Conservation (phyloP, 1,284 basidiomycete genomes). For the Neolentinus lepideus region DNA sequence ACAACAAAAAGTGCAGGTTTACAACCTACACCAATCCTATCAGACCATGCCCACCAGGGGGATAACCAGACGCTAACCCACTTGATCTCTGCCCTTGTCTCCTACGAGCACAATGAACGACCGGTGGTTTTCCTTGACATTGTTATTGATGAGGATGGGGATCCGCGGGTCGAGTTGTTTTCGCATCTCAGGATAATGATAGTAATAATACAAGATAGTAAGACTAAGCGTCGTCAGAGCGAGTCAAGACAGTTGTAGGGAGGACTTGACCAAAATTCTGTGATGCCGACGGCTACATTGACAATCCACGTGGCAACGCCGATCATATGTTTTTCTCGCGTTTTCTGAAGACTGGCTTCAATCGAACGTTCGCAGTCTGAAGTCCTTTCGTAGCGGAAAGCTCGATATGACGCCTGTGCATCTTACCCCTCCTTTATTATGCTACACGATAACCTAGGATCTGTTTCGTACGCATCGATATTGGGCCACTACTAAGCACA, state of each 20-base stretch:
- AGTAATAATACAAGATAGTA: too few species aligned
- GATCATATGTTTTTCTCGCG: neutral
- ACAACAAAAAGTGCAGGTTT: conserved; percentile 92
- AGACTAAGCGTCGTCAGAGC: too few species aligned
- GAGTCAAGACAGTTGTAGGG: neutral
- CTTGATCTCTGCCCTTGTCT: conserved; percentile 92
- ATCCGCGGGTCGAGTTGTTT: conserved; percentile 91
- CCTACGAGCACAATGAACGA: conserved; percentile 98
- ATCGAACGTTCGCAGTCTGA: too few species aligned
- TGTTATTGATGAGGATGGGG: conserved; percentile 88
- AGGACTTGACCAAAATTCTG: neutral
- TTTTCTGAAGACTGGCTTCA: neutral
- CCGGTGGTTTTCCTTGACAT: conserved; percentile 88
- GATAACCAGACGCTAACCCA: conserved; percentile 20
- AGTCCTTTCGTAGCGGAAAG: too few species aligned
- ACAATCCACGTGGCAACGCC: neutral
- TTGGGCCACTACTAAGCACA: too few species aligned
- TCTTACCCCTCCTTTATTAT: too few species aligned
- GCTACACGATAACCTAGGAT: too few species aligned
- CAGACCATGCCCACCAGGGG: too few species aligned
- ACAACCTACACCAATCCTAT: conserved; percentile 66
- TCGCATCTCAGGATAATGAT: conserved; percentile 39
- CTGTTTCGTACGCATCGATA: too few species aligned
- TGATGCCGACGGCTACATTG: neutral
- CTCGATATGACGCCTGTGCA: too few species aligned